These are phyloP conservation scores for Kodamaea plutei DNA, from an alignment of 1,139 yeast species.

Conservation along the genomic window DNA sequence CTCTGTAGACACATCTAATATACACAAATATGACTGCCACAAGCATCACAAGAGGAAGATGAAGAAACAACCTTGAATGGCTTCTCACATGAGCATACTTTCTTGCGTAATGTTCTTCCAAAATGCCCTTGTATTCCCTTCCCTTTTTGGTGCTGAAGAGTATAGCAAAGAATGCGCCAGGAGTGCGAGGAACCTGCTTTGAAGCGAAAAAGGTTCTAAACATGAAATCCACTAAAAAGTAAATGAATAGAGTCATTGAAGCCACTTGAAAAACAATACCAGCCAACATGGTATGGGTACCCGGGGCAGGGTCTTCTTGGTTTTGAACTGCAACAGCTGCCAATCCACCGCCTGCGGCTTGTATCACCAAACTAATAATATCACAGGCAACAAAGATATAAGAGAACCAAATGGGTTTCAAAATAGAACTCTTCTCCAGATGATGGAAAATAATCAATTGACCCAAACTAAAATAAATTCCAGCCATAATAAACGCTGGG, in stretches of 20 bases:
- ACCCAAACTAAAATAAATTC: constrained; percentile 62
- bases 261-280: constrained; percentile 38
- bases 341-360: constrained; percentile 36
- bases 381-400: constrained; percentile 35
- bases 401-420: constrained; percentile 33
- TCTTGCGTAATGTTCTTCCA: constrained; percentile 18
- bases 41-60: constrained; percentile 22
- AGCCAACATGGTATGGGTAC: constrained; percentile 35
- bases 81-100: constrained; percentile 11
- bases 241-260: constrained; percentile 32
- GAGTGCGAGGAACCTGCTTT: constrained; percentile 1
- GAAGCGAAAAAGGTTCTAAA: constrained; percentile 20
- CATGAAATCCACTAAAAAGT: constrained; percentile 26
- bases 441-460: constrained; percentile 27
- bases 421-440: constrained; percentile 23
- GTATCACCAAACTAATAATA: constrained; percentile 28
- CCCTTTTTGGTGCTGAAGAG: constrained; percentile 25
- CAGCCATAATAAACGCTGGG: constrained; percentile 75
- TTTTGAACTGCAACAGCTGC: constrained; percentile 25
- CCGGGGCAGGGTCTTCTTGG: constrained; percentile 17
- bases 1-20: constrained; percentile 29
- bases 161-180: constrained; percentile 13
- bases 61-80: constrained; percentile 17
- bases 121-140: constrained; percentile 12
- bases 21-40: constrained; percentile 22